Percentiles rank a stretch among this genome's conserved stretches.
Evolutionary conservation across 495 filamentous ascomycete genomes (phyloP).

Genomic region (Penicillium daleae): DNA sequence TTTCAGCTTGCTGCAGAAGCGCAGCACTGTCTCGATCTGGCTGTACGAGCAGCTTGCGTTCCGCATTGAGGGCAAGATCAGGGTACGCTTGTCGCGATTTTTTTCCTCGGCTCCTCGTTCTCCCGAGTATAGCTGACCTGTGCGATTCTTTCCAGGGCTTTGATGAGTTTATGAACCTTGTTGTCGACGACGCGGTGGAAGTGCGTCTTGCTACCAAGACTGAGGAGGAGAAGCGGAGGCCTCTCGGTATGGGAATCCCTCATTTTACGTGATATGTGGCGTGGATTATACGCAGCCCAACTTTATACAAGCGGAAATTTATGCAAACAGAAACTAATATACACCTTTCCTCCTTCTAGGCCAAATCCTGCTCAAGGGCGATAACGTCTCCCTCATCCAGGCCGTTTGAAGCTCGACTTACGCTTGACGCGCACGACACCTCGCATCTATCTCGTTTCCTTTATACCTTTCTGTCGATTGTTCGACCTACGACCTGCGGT

Average conservation of each 20-base stretch:
- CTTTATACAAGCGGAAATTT: too few relatives aligned
- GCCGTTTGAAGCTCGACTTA: constrained; percentile 50
- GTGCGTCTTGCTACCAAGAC: constrained; percentile 84
- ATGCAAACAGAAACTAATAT: not conserved
- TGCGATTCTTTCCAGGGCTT: constrained; percentile 65
- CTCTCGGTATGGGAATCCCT: constrained; percentile 66
- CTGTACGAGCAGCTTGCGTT: constrained; percentile 93
- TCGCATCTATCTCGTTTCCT: constrained; percentile 22
- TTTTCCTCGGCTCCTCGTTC: not conserved
- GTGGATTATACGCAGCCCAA: not conserved
- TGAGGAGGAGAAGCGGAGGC: constrained; percentile 75
- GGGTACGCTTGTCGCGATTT: constrained; percentile 53
- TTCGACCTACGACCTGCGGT: constrained; percentile 34
- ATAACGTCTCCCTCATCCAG: constrained; percentile 96
- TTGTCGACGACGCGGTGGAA: constrained; percentile 93
- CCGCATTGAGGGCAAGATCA: constrained; percentile 92
- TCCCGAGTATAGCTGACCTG: not conserved
- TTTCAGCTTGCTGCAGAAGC: constrained; percentile 91
- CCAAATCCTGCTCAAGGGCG: constrained; percentile 95
- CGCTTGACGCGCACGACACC: constrained; percentile 10
- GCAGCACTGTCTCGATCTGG: constrained; percentile 90
- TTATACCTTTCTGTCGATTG: constrained; percentile 24
- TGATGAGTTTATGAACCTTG: constrained; percentile 99
- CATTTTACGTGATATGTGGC: not conserved
- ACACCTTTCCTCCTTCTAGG: constrained; percentile 59